Base-by-base conservation (phyloP, 768 basidiomycete genomes). In the Amanita rimosa region DNA sequence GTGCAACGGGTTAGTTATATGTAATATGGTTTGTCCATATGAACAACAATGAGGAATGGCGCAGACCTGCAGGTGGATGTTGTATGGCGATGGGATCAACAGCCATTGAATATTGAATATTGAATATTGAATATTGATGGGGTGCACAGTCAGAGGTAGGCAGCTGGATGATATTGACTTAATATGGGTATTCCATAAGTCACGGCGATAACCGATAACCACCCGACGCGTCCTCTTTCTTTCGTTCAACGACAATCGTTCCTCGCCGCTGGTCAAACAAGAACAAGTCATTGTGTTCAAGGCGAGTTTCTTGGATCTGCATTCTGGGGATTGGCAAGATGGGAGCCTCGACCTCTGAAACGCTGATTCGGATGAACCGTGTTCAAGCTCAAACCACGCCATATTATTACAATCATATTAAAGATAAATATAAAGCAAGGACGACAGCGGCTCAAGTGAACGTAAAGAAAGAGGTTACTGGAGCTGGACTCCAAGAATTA, bases 41-140 rank as follows among this genome's bases (percentile, higher is more conserved):
- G n/a, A n/a, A n/a, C n/a, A 27, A 19, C 34, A 22, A 4, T 16
- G 5, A 42, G 36, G 43, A 39, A 26, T 19, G 38, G 29, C 39
- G 60, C 71, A 60, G 60, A 76, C 78, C 48, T 33, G 78, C 77
- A 38, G 77, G 76, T 26, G 68, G 56, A 48, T 78, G 76, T 29
- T 68, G 65, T 21, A 55, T 52, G 4, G 62, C 57, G 27, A 62
- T 50, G 19, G 46, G 38, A 44, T 47, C 31, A 26, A 21, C 26
- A 31, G 45, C 45, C 45, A 46, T n/a, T n/a, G n/a, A n/a, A n/a
- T n/a, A n/a, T n/a, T n/a, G n/a, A n/a, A n/a, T n/a, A n/a, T n/a
- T n/a, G n/a, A n/a, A n/a, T n/a, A n/a, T n/a, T n/a, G n/a, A n/a
- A n/a, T n/a, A n/a, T n/a, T 46, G 21, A 34, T 34, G 16, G 19